Evolutionary conservation across 352 stramenopile species (phyloP), one percentile per base, ranked within the genome.

Genomic region (Phytopythium boreale): DNA sequence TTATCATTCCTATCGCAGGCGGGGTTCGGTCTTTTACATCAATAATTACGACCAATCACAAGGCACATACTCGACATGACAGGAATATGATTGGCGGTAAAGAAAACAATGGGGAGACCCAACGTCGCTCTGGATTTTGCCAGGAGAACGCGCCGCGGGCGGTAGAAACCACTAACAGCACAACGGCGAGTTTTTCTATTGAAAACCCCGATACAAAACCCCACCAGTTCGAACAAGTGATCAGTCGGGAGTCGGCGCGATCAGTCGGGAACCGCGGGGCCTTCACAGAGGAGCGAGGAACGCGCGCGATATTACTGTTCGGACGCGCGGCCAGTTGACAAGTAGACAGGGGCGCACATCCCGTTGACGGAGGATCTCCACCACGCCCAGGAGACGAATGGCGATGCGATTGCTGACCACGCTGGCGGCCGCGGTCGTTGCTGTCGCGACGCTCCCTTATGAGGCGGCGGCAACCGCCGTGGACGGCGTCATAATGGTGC

Each of bases 401-500:
- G 61, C 56, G 22, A 36, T 68, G 62, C 59, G 52, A 7, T 6
- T 77, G 36, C 57, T 76, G 43, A 69, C 56, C 44, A 47, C 63
- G 57, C 44, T 76, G 61, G 51, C 66, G 14, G 53, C 47, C 24
- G 26, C 61, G 31, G 31, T 68, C 47, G 17, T 69, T 36, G 43
- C 31, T 14, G 41, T 34, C 34, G 62, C 59, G 47, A 37, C 66
- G 37, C 59, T 75, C 44, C 24, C 61, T 34, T 56, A 64, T 46
- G 36, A 7, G 59, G 46, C 34, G 24, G 34, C n/a, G 47, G 61
- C 66, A 37, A 24, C 47, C 26, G 60, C 73, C 41, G 74, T 75
- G 17, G 68, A 80, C 57, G 78, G 78, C 56, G 76, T 82, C 53
- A 79, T 93, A 56, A 47, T 95, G 52, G 88, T 96, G 64, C 85